These are phyloP conservation scores for Phyllostachys edulis DNA, from an alignment of 176 grass and related monocot species.

Conservation along the genomic window DNA sequence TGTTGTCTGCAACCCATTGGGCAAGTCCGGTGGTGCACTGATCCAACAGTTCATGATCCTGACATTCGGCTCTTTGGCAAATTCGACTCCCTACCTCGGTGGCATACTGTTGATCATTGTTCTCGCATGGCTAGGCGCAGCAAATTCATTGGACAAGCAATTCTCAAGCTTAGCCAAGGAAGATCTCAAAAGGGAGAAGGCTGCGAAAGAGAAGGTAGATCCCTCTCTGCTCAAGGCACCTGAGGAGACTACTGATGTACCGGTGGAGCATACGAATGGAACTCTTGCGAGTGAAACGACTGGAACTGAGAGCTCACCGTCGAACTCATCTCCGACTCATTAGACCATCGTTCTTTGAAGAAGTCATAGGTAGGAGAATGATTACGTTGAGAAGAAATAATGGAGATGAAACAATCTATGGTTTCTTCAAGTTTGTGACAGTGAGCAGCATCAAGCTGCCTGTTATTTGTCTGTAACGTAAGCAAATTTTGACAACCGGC, in stretches of 20 bases:
- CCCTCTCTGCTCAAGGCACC: constrained; percentile 28
- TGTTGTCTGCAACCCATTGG: constrained; percentile 88
- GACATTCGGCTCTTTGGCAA: constrained; percentile 76
- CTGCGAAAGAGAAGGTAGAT: constrained; percentile 33
- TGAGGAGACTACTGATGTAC: background rate
- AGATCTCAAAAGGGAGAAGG: constrained; percentile 50
- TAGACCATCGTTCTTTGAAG: constrained; percentile 29
- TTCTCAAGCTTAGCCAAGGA: constrained; percentile 83
- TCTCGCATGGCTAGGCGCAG: constrained; percentile 64
- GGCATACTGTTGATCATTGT: constrained; percentile 73
- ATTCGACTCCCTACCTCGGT: constrained; percentile 84
- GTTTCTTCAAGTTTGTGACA: constrained; percentile 35
- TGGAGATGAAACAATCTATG: constrained; percentile 3
- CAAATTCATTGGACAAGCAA: constrained; percentile 68
- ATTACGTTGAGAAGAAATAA: constrained; percentile 36
- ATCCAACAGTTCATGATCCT: constrained; percentile 93
- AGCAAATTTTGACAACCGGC: constrained; percentile 38
- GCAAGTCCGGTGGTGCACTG: constrained; percentile 77
- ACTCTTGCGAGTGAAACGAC: background rate
- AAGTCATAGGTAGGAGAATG: constrained; percentile 20
- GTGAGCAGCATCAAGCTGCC: background rate
- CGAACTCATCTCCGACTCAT: constrained; percentile 24
- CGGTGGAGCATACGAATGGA: constrained; percentile 41
- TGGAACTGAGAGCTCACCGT: constrained; percentile 28
- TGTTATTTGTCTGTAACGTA: constrained; percentile 34